Base-by-base conservation (phyloP, 2,329 filamentous ascomycete genomes). In the Trichoderma semiorbis region DNA sequence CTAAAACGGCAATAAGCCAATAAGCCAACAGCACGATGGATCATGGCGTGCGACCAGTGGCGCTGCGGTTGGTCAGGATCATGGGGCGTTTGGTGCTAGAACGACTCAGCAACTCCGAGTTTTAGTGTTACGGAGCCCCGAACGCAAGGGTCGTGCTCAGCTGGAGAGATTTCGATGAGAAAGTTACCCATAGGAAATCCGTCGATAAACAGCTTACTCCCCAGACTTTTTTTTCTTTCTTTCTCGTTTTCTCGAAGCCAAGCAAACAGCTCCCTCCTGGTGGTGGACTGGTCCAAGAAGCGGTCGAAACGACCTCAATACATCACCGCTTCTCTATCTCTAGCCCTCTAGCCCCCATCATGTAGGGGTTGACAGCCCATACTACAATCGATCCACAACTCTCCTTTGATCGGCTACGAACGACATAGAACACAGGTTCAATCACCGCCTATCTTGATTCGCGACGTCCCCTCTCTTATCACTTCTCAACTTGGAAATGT, bases 121-220 rank as follows among this genome's bases (percentile, higher is more conserved):
- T 55, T 39, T 39, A 64, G 61, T 6, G 11, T 65, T 55, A 53
- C 63, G 28, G 36, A 47, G 61, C 16, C 18, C 32, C 32, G 21
- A 26, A n/a, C 11, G 14, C 24, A 43, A 64, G 61, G 61, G 12
- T 30, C 36, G 39, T 30, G 61, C 61, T 58, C 50, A 58, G 64
- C 50, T 58, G 34, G 32, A 30, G 50, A 55, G 47, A 18, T n/a
- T 58, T 68, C 47, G 57, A 16, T 24, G 43, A 39, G 64, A 32
- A 8, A 24, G 21, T n/a, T 57, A 26, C 47, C 64, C 64, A 67
- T 55, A 18, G 24, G 34, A 57, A 67, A 67, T 50, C 53, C n/a
- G 53, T 32, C 64, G 64, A 57, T 55, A 67, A 67, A 57, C 64
- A 57, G 64, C 64, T 32, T 67, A 69, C 57, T 26, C 57, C 66